phyloP scores from a whole-genome alignment of 2,329 filamentous ascomycete species.

The Thelonectria olida region DNA sequence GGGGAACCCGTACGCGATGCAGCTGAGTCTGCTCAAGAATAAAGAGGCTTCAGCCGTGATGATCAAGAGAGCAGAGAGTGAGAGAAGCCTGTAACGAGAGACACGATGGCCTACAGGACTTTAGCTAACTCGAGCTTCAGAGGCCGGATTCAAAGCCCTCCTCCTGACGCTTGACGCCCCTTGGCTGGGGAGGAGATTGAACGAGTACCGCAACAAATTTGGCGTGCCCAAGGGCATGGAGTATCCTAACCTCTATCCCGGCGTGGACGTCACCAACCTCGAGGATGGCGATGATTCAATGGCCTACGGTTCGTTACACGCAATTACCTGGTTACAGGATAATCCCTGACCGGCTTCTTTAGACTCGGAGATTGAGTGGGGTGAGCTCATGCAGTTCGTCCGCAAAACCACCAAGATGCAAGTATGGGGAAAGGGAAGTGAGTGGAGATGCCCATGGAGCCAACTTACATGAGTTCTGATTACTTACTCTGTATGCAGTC shows the following conservation, averaged over 20 bases:
- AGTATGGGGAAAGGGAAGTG: constrained; percentile 24
- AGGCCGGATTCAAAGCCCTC: constrained; percentile 19
- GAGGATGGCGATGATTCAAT: constrained; percentile 18
- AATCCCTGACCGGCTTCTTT: background rate
- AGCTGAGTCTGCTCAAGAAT: constrained; percentile 23
- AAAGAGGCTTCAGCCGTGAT: constrained; percentile 18
- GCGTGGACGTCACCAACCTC: constrained; percentile 15
- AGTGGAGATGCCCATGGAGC: constrained; percentile 19
- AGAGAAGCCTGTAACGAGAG: background rate
- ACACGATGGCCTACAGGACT: background rate
- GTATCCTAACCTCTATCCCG: constrained; percentile 19
- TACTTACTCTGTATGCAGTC: constrained; percentile 20
- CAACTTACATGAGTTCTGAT: background rate
- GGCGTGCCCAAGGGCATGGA: constrained; percentile 16
- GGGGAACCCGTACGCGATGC: constrained; percentile 25
- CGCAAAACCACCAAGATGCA: constrained; percentile 21
- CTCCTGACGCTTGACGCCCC: constrained; percentile 15
- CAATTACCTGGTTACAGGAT: background rate
- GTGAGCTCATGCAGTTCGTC: constrained; percentile 12
- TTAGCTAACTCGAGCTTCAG: background rate
- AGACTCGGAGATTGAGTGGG: constrained; percentile 15
- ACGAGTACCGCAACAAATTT: constrained; percentile 17
- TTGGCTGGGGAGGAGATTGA: constrained; percentile 9
- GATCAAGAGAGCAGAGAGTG: constrained; percentile 20
- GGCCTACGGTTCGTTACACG: constrained; percentile 6